Base-by-base conservation (phyloP, 495 filamentous ascomycete genomes). In the Cryomyces minteri region DNA sequence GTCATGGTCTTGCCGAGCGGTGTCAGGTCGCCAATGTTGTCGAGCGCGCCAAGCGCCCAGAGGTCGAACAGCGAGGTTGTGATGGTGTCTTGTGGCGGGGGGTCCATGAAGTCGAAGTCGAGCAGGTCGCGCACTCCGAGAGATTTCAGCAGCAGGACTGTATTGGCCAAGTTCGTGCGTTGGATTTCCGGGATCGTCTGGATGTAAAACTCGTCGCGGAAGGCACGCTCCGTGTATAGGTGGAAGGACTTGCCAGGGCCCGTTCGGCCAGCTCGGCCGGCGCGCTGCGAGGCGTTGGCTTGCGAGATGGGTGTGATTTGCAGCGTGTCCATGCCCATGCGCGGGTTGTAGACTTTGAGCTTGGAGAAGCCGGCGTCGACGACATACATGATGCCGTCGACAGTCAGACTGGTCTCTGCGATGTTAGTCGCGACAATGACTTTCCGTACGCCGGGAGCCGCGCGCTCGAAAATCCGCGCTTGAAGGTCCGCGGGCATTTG, bases 51-150 rank as follows among this genome's bases (percentile, higher is more conserved):
- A 8, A 99, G 69, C 0, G 92, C 88, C 92, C 92, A 99, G 9
- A 99, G 76, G 55, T 99, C 92, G 67, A 96, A 99, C 3, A 99
- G 72, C 1, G 86, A 94, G 0, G 92, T 99, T 6, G 84, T 85
- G 54, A 99, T 99, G 5, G 87, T 94, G 50, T 99, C 92, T 62
- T 99, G 92, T 0, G 92, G 90, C 5, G 92, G 92, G 0, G 92
- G 90, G 51, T 99, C 92, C 87, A 99, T 94, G 54, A 99, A 99
- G 57, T 96, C 87, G 54, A 99, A 99, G 54, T 99, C 92, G 3
- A 99, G 67, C 12, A 99, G 69, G 52, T 99, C 87, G 56, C 82
- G 87, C 30, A 99, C 90, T 3, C 88, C 88, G 6, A 99, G 68
- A 1, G 86, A 94, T 57, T 99, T 99, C 41, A 99, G 68, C 7